A percentile compares a stretch with the other conserved stretches of the same genome.
Evolutionary conservation across 2,329 filamentous ascomycete species (phyloP).

Genomic region (Penicillium sp.): DNA sequence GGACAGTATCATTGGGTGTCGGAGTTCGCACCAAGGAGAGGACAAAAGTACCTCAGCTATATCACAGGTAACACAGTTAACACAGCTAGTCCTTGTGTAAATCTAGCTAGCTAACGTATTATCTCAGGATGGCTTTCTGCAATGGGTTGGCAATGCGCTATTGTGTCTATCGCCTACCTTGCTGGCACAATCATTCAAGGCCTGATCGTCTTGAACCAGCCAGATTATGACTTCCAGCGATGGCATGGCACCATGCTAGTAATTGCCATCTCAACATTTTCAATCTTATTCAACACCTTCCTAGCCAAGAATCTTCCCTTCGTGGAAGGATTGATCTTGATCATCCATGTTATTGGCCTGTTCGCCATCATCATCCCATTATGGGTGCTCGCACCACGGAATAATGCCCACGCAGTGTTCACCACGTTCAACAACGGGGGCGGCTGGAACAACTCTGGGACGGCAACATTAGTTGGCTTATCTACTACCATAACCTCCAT

Average conservation of each 20-base stretch:
- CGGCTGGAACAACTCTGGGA: slow-evolving; percentile 38
- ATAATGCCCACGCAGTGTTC: slow-evolving; percentile 39
- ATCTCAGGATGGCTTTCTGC: slow-evolving; percentile 43
- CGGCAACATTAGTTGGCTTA: slow-evolving; percentile 42
- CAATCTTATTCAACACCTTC: slow-evolving; percentile 44
- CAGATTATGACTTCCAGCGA: slow-evolving; percentile 38
- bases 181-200: slow-evolving; percentile 48
- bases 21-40: slow-evolving; percentile 43
- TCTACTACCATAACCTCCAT: slow-evolving; percentile 41
- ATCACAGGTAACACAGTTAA: slow-evolving; percentile 34
- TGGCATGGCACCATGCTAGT: slow-evolving; percentile 48
- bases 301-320: slow-evolving; percentile 39
- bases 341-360: slow-evolving; percentile 44
- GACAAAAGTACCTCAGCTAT: slow-evolving; percentile 47
- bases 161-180: slow-evolving; percentile 45
- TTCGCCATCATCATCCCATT: slow-evolving; percentile 45
- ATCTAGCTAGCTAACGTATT: not conserved
- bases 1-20: slow-evolving; percentile 35
- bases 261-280: slow-evolving; percentile 40
- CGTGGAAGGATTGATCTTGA: slow-evolving; percentile 41
- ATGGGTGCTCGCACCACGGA: slow-evolving; percentile 42
- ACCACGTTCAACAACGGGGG: slow-evolving; percentile 42
- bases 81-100: not conserved
- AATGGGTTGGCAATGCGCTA: slow-evolving; percentile 47
- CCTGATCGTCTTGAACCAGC: slow-evolving; percentile 44